Evolutionary conservation across 1,139 yeast genomes (phyloP), one percentile per base, ranked within the genome.

Genomic region (Scheffersomyces parashehatae): DNA sequence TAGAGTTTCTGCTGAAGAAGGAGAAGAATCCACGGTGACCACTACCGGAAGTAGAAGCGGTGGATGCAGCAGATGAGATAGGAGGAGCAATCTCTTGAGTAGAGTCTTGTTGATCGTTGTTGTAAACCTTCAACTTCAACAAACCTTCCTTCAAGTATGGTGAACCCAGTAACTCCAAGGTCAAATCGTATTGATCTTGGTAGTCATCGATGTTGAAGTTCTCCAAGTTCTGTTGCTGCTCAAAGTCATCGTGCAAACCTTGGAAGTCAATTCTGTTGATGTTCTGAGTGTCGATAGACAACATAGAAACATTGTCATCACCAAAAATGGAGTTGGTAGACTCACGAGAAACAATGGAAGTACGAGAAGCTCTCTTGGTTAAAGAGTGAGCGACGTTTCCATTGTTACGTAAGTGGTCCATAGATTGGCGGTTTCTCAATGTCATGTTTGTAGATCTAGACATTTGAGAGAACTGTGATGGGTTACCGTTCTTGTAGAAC

Each of bases 111-210:
- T 64, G 63, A 57, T 68, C 78, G 50, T 72, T 70, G 50, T 77
- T 64, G 41, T 71, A 58, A 13, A 75, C 67, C 51, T 73, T 77
- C 56, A 76, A 71, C 52, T 80, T 75, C 49, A 85, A 69, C 37
- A 86, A 62, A 0, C 95, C 95, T 65, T 87, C 95, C 58, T 86
- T 85, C 46, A 84, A 77, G 79, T 88, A 86, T 1, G 95, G 95
- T 2, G 91, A 81, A 0, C 93, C 95, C 42, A 77, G 75, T 37
- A 83, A 70, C 51, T 83, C 88, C 49, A 86, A 67, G 30, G 77
- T 75, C 50, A 80, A 75, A 60, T 85, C 90, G 49, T 74, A 74
- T 32, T 69, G 68, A 60, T 79, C 83, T 54, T 73, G 78, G 54
- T 64, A 74, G 46, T 72, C 72, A 36, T 68, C 65, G 8, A 69